Conservation (phyloP, 108 stramenopile genomes). For the Mediolabrus comicus region DNA sequence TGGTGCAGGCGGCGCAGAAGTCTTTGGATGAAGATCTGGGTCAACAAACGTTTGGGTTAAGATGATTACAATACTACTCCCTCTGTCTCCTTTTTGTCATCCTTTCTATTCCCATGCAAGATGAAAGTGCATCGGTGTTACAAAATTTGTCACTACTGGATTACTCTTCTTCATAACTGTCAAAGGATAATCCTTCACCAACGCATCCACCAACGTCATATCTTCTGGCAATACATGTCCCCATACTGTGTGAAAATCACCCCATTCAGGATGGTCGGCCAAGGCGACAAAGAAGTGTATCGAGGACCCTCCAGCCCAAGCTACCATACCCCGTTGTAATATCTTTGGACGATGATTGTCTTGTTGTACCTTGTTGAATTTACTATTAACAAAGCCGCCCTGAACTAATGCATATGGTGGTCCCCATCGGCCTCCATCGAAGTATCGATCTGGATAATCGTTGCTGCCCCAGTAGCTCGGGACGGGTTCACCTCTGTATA, state of each 20-base stretch:
- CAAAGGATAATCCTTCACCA: constrained; percentile 12
- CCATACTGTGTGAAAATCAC: constrained; percentile 16
- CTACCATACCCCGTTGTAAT: constrained; percentile 9
- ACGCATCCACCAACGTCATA: constrained; percentile 14
- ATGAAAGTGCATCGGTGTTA: constrained; percentile 7
- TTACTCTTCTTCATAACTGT: constrained; percentile 1
- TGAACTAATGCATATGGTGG: constrained; percentile 37
- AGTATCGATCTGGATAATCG: constrained; percentile 31
- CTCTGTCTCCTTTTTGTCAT: no score
- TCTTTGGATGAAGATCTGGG: no score
- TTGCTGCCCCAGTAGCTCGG: constrained; percentile 28
- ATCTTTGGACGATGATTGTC: constrained; percentile 5
- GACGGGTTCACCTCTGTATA: constrained; percentile 33
- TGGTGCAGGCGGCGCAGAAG: not conserved
- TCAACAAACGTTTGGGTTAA: no score
- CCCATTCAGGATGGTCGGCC: constrained; percentile 40
- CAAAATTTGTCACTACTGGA: constrained; percentile 21
- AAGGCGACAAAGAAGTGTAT: constrained; percentile 15
- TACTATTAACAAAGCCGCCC: constrained; percentile 13
- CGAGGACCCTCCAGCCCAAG: constrained; percentile 9
- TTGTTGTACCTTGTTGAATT: not conserved
- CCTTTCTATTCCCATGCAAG: not conserved
- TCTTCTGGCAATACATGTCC: constrained; percentile 13
- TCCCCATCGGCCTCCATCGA: constrained; percentile 29
- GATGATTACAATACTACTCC: no score